These are phyloP conservation scores for Hydrangea macrophylla DNA, from an alignment of 148 eudicot genomes.

Conservation along the genomic window DNA sequence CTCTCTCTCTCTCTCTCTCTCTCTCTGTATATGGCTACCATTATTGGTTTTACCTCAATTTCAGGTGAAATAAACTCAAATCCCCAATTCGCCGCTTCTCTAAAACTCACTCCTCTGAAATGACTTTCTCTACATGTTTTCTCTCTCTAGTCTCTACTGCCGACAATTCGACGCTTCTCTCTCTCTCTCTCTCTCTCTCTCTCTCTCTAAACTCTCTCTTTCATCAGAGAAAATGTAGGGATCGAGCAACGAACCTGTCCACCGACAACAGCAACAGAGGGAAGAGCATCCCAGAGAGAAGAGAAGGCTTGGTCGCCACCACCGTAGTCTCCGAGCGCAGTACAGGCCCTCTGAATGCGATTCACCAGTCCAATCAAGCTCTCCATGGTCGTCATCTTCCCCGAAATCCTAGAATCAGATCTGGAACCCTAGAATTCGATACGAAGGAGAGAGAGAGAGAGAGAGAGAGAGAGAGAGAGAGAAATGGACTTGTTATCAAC, in stretches of 20 bases:
- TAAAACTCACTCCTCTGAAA: not conserved
- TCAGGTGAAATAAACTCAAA: not conserved
- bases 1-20: not conserved
- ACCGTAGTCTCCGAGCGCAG: constrained; percentile 62
- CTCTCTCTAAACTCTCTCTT: not conserved
- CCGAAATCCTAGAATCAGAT: constrained; percentile 6
- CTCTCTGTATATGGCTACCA: not conserved
- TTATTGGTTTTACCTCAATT: no score
- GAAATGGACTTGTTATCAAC: constrained; percentile 7
- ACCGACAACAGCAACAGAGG: constrained; percentile 72
- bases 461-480: not conserved
- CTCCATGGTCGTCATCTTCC: constrained; percentile 56
- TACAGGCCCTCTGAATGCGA: constrained; percentile 60
- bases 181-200: not conserved
- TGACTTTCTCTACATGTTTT: no score
- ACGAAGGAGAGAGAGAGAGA: not conserved
- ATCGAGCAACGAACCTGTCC: constrained; percentile 44
- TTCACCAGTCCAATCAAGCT: constrained; percentile 65
- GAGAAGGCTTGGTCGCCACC: constrained; percentile 50
- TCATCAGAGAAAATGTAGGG: not conserved
- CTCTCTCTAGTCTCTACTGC: not conserved
- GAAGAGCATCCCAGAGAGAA: constrained; percentile 74
- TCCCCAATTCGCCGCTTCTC: not conserved
- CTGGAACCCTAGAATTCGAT: constrained; percentile 6
- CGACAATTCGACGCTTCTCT: not conserved